A percentile compares a stretch with the other conserved stretches of the same genome.
phyloP scores from a whole-genome alignment of 192 early-diverging fungal genomes.

The Dissophora ornata region DNA sequence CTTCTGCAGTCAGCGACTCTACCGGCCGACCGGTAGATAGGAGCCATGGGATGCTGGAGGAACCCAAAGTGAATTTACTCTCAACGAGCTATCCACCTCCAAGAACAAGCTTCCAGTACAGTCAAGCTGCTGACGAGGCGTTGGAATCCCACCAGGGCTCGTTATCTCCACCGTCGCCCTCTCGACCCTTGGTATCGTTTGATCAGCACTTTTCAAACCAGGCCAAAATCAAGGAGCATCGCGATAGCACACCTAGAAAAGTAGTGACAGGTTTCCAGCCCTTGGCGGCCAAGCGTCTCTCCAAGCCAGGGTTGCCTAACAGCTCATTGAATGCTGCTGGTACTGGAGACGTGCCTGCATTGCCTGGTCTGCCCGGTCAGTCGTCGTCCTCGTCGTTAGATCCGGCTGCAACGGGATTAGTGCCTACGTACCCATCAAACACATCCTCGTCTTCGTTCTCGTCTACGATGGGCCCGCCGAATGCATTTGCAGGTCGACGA shows the following conservation, averaged over 20 bases:
- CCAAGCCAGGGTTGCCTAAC: conserved; percentile 28
- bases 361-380: not conserved
- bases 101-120: conserved; percentile 33
- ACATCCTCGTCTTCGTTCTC: conserved; percentile 10
- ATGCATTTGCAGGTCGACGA: conserved; percentile 47
- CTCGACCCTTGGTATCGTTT: conserved; percentile 33
- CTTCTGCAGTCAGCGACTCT: too few species aligned
- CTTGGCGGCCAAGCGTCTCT: conserved; percentile 47
- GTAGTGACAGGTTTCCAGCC: conserved; percentile 49
- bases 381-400: not conserved
- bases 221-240: conserved; percentile 28
- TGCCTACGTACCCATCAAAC: not conserved
- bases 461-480: conserved; percentile 22
- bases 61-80: conserved; percentile 26
- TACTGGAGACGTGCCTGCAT: conserved; percentile 5
- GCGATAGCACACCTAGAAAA: conserved; percentile 29
- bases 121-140: not conserved
- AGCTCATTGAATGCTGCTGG: not conserved
- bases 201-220: conserved; percentile 52
- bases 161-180: conserved; percentile 24
- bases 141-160: too few species aligned
- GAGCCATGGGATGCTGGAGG: conserved; percentile 14
- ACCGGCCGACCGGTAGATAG: not conserved
- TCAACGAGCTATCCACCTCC: conserved; percentile 51
- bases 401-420: not conserved